phyloP scores from a whole-genome alignment of 2,329 filamentous ascomycete species.

The Neopestalotiopsis sp. region DNA sequence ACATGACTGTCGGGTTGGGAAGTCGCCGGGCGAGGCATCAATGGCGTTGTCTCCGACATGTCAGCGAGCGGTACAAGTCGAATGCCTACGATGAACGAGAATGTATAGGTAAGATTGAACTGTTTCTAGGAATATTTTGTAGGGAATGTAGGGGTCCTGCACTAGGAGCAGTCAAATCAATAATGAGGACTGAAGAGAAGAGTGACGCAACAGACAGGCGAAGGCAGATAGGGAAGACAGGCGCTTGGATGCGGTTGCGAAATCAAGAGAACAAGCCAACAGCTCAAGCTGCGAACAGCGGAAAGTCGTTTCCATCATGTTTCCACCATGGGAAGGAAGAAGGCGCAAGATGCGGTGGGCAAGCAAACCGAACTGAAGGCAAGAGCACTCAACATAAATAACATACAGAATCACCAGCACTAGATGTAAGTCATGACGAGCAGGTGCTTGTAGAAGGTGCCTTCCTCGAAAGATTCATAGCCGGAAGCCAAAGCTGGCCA shows the following conservation, averaged over 20 bases:
- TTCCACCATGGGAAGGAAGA: too few species aligned
- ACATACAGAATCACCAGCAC: too few species aligned
- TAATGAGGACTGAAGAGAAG: not conserved
- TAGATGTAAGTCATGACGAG: too few species aligned
- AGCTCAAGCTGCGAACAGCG: too few species aligned
- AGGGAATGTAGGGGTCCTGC: not conserved
- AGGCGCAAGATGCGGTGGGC: too few species aligned
- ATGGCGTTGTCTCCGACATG: slow-evolving; percentile 8
- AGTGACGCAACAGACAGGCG: not conserved
- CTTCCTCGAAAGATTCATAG: too few species aligned
- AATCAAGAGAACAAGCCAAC: too few species aligned
- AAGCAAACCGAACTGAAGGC: too few species aligned
- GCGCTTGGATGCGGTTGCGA: not conserved
- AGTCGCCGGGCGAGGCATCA: slow-evolving; percentile 11
- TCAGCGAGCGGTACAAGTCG: not conserved
- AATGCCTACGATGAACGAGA: not conserved
- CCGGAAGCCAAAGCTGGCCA: too few species aligned
- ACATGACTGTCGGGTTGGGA: slow-evolving; percentile 38
- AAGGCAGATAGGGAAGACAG: not conserved
- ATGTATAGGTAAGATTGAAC: not conserved
- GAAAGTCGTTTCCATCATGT: too few species aligned
- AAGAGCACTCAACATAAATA: too few species aligned
- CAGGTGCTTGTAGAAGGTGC: too few species aligned
- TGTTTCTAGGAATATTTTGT: not conserved
- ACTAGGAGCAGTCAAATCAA: not conserved